Evolutionary conservation across 2,329 filamentous ascomycete genomes (phyloP), one percentile per base, ranked within the genome.

Genomic region (Trichoderma lentiforme): DNA sequence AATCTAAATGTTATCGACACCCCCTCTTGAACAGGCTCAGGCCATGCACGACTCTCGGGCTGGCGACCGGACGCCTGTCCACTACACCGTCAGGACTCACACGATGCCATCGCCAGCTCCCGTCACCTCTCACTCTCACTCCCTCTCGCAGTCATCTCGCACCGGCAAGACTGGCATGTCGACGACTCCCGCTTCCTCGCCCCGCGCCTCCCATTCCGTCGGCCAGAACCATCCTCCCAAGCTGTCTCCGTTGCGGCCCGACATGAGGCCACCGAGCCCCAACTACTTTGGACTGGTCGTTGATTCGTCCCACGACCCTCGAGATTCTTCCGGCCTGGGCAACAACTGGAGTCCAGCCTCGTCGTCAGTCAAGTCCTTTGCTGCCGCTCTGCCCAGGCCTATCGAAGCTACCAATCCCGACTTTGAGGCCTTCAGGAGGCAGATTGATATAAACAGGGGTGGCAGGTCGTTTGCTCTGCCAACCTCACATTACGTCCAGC

Each of bases 211-310:
- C 21, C 84, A 85, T 73, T 88, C 89, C 2, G 86, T 86, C 63
- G 87, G 87, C 74, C 87, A 90, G 77, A 79, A 84, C 26, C 82
- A 86, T 39, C 85, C 88, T 2, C 87, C 88, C 0, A 86, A 83
- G 73, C 78, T 86, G 6, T 86, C 87, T 3, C 85, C 86, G 3
- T 78, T 74, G 30, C 78, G 80, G 53, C 71, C 77, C 2, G 83
- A 85, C 53, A 78, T 78, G 18, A 84, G 86, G 73, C 82, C 87
- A 1, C 83, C 90, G 11, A 95, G 93, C 79, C 93, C 94, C 14
- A 97, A 95, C 80, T 97, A 97, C 81, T 97, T 97, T 80, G 93
- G 92, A 71, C 88, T 97, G 73, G 85, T 90, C 34, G 83, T 93
- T 74, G 90, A 94, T 72, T 80, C 88, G 24, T 81, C 83, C 60